Conservation (phyloP, 2,329 filamentous ascomycete genomes). For the Cladosporium sp. region DNA sequence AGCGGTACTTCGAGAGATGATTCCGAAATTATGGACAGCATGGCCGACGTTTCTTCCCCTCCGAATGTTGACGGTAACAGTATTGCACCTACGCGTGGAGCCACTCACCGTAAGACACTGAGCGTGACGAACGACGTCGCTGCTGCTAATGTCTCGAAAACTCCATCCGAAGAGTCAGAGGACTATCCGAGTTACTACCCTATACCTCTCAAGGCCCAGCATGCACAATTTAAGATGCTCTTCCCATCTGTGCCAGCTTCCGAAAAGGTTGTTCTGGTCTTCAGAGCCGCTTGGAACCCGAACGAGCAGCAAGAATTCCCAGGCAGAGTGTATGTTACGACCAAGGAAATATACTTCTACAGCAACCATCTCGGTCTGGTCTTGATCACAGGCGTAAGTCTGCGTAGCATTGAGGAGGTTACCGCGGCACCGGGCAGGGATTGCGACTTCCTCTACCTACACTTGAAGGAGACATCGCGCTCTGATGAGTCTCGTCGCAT, state of each 20-base stretch:
- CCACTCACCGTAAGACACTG: slow-evolving; percentile 33
- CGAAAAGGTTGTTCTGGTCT: slow-evolving; percentile 87
- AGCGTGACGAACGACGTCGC: slow-evolving; percentile 25
- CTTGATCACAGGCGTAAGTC: slow-evolving; percentile 72
- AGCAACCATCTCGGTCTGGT: slow-evolving; percentile 92
- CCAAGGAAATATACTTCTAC: slow-evolving; percentile 90
- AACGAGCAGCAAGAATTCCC: slow-evolving; percentile 76
- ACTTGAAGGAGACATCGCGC: slow-evolving; percentile 60
- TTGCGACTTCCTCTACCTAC: slow-evolving; percentile 89
- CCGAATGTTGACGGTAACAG: slow-evolving; percentile 8
- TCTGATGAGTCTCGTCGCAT: slow-evolving; percentile 69
- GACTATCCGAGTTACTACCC: slow-evolving; percentile 77
- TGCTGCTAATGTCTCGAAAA: slow-evolving; percentile 18
- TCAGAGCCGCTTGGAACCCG: slow-evolving; percentile 84
- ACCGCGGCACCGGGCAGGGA: slow-evolving; percentile 86
- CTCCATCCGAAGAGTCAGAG: slow-evolving; percentile 41
- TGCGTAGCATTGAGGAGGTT: slow-evolving; percentile 81
- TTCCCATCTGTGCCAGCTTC: slow-evolving; percentile 77
- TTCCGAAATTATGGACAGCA: slow-evolving; percentile 21
- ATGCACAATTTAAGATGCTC: slow-evolving; percentile 87
- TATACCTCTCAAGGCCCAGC: slow-evolving; percentile 69
- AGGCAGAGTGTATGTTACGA: slow-evolving; percentile 83
- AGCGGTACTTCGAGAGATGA: slow-evolving; percentile 19
- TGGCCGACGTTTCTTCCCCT: slow-evolving; percentile 9
- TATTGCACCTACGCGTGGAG: neutral